Evolutionary conservation across 2,329 filamentous ascomycete genomes (phyloP).

Genomic region (Fusarium pilosicola): DNA sequence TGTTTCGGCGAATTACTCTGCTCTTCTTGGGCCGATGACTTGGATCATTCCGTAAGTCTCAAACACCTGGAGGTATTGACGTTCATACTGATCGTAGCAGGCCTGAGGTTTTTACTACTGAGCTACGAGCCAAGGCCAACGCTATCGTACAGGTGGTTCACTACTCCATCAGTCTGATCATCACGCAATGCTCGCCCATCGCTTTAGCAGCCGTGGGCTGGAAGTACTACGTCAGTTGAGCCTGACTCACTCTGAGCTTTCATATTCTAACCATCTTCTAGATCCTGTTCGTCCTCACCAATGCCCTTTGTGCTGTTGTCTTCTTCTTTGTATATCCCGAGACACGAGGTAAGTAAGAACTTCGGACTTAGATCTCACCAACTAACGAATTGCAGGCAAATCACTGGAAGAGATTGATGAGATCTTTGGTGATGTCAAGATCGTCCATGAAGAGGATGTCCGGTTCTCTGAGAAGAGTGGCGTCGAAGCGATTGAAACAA

Average conservation of each 20-base stretch:
- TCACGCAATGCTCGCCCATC: slow-evolving; percentile 54
- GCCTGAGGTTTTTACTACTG: slow-evolving; percentile 54
- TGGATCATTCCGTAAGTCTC: slow-evolving; percentile 54
- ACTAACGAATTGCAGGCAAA: slow-evolving; percentile 45
- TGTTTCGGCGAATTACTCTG: slow-evolving; percentile 49
- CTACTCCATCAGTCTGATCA: slow-evolving; percentile 53
- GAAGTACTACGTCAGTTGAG: slow-evolving; percentile 52
- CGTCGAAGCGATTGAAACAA: background rate
- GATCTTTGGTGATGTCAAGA: slow-evolving; percentile 52
- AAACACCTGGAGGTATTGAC: accelerated
- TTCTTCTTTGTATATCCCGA: slow-evolving; percentile 52
- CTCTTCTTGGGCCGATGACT: slow-evolving; percentile 53
- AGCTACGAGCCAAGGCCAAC: slow-evolving; percentile 54
- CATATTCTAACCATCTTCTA: background rate
- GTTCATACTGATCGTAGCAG: too few species aligned
- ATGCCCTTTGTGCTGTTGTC: slow-evolving; percentile 49
- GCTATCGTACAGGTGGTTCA: slow-evolving; percentile 54
- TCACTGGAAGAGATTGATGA: slow-evolving; percentile 54
- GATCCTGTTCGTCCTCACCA: slow-evolving; percentile 54
- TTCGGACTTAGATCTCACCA: accelerated
- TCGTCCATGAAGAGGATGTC: slow-evolving; percentile 37
- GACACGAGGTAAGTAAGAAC: slow-evolving; percentile 45
- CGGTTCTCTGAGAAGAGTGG: slow-evolving; percentile 35
- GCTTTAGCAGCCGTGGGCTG: slow-evolving; percentile 52
- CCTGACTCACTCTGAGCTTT: accelerated